A percentile compares a stretch with the other conserved stretches of the same genome.
Conservation (phyloP, 2,329 filamentous ascomycete genomes). For the Spiromastix sp. region DNA sequence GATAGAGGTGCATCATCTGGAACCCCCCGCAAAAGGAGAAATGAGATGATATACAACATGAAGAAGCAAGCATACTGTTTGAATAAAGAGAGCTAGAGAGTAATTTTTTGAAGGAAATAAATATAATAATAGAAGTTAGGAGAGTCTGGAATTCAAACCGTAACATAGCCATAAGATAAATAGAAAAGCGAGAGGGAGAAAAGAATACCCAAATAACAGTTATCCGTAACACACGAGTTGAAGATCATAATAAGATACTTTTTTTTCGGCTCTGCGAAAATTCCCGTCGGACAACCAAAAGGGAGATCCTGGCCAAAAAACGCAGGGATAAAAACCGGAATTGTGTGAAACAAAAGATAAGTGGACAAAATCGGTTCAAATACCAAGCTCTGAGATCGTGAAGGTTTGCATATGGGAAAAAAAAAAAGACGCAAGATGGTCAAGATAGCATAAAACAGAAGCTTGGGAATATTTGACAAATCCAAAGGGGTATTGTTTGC, state of each 20-base stretch:
- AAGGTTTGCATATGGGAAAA: background rate
- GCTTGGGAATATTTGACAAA: constrained; percentile 15
- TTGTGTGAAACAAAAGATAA: background rate
- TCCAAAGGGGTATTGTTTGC: constrained; percentile 27
- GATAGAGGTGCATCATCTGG: too few relatives aligned
- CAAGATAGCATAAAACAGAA: constrained; percentile 5
- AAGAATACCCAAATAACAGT: background rate
- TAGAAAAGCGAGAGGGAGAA: background rate
- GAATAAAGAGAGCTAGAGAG: background rate
- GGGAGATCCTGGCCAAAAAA: background rate
- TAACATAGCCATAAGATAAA: background rate
- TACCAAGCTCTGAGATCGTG: too few relatives aligned
- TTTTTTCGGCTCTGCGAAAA: background rate
- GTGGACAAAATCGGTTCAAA: too few relatives aligned
- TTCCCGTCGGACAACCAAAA: background rate
- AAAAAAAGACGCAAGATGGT: constrained; percentile 7
- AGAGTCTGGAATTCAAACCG: too few relatives aligned
- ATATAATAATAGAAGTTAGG: background rate
- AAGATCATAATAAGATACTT: background rate
- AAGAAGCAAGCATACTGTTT: too few relatives aligned
- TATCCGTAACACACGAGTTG: background rate
- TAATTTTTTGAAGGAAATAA: background rate
- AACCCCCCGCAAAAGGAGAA: too few relatives aligned
- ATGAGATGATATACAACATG: too few relatives aligned
- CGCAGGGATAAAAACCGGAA: background rate